Evolutionary conservation across 2,329 filamentous ascomycete genomes (phyloP), one percentile per base, ranked within the genome.

Genomic region (Penicillium olsonii): DNA sequence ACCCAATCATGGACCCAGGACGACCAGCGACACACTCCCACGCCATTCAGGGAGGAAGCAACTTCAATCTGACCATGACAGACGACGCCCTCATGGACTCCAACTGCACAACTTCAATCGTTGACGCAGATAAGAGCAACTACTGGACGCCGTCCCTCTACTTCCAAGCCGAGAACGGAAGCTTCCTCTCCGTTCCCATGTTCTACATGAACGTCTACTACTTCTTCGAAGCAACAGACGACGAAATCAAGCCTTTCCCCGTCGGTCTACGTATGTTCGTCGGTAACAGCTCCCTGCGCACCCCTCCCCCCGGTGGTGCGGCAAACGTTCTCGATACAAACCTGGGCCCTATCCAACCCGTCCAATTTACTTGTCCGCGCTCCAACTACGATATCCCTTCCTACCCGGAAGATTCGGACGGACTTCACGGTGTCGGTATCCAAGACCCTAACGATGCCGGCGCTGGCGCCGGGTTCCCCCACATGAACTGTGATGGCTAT

Each of bases 131-230:
- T 71, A 77, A 83, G 65, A 87, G 82, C 59, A 87, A 87, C 69
- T 92, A 92, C 76, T 92, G 88, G 88, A 84, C 85, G 48, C 87
- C 88, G 1, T 76, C 77, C 22, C 73, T 92, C 2, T 91, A 85
- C 72, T 90, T 86, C 60, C 69, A 87, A 56, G 78, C 83, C 61
- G 73, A 79, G 58, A 82, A 84, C 56, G 81, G 81, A 41, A 79
- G 78, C 43, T 83, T 89, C 58, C 81, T 85, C 68, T 77, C 79
- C 29, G 87, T 91, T 15, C 77, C 84, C 10, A 48, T 53, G 42
- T 55, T 39, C 29, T 55, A 55, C 46, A 75, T 67, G 37, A 73
- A 88, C 53, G 84, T 86, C 53, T 94, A 94, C 76, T 92, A 92
- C 73, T 85, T 87, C 22, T 55, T 55, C 27, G 53, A 55, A 31